These are phyloP conservation scores for Xylaria sp. DNA, from an alignment of 495 filamentous ascomycete species.

Conservation along the genomic window DNA sequence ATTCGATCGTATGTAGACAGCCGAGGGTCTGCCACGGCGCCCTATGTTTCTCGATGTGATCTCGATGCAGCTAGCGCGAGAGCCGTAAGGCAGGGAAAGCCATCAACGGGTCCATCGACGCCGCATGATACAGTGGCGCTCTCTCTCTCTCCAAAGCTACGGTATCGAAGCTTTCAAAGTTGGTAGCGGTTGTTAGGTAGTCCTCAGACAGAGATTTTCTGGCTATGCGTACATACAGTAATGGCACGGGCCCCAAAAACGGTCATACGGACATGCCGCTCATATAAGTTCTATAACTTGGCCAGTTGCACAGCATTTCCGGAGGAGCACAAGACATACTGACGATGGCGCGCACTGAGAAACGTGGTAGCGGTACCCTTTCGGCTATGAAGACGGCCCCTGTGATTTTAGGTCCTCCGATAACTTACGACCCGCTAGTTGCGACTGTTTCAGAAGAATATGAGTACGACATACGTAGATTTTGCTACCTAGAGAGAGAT, in stretches of 20 bases:
- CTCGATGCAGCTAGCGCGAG: neutral
- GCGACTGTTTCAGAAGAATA: conserved; percentile 9
- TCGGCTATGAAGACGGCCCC: neutral
- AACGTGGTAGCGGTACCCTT: conserved; percentile 17
- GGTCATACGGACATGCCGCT: neutral
- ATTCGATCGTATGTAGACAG: neutral
- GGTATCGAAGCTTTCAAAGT: neutral
- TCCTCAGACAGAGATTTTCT: neutral
- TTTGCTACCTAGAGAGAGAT: neutral
- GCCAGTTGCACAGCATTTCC: conserved; percentile 13
- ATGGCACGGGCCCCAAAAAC: conserved; percentile 3
- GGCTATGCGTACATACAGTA: neutral
- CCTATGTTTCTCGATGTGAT: neutral
- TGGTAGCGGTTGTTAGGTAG: neutral
- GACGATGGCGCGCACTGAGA: conserved; percentile 10
- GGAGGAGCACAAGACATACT: conserved; percentile 12
- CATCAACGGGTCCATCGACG: conserved; percentile 1
- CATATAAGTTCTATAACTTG: neutral
- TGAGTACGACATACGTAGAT: neutral
- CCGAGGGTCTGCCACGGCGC: neutral
- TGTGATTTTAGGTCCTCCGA: neutral
- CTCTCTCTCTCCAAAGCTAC: neutral
- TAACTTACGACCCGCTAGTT: neutral
- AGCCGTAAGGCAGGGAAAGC: conserved; percentile 9
- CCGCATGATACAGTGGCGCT: neutral